Percentiles rank a stretch among this genome's conserved stretches.
phyloP scores from a whole-genome alignment of 331 rosid genomes.

The Saraca asoca region DNA sequence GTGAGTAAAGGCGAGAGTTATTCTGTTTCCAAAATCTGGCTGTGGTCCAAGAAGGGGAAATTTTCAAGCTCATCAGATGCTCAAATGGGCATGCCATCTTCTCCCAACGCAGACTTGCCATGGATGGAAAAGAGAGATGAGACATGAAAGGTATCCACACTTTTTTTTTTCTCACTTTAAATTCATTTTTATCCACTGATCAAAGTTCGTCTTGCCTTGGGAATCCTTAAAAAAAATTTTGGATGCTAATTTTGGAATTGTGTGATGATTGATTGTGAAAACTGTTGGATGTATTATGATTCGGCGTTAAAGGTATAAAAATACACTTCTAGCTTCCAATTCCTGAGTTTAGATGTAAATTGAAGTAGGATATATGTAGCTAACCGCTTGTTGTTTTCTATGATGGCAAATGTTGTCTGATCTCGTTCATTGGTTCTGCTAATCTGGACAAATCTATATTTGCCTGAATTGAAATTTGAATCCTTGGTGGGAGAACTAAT shows the following conservation, averaged over 20 bases:
- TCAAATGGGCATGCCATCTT: conserved; percentile 67
- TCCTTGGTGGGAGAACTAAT: conserved; percentile 22
- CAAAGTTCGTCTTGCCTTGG: conserved; percentile 37
- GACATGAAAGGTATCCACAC: conserved; percentile 54
- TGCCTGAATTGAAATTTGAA: background rate
- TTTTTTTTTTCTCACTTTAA: conserved; percentile 34
- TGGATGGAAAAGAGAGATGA: conserved; percentile 65
- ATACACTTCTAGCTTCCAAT: conserved; percentile 34
- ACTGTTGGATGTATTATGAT: conserved; percentile 40
- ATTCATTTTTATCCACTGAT: conserved; percentile 41
- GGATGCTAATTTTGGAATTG: conserved; percentile 57
- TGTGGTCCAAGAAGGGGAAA: conserved; percentile 88
- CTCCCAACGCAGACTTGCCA: conserved; percentile 65
- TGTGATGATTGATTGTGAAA: conserved; percentile 49
- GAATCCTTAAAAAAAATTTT: conserved; percentile 31
- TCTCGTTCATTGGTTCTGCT: conserved; percentile 29
- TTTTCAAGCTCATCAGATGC: conserved; percentile 59
- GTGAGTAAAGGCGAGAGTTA: conserved; percentile 93
- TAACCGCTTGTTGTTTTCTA: conserved; percentile 26
- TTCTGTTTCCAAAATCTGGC: conserved; percentile 97
- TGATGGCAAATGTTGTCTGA: conserved; percentile 30
- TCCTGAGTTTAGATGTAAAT: conserved; percentile 31
- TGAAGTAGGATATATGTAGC: conserved; percentile 32
- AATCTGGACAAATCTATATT: conserved; percentile 6
- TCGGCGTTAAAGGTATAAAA: conserved; percentile 31